A percentile compares a stretch with the other conserved stretches of the same genome.
Evolutionary conservation across 306 rosid species (phyloP).

Genomic region (Prunus kanzakura): DNA sequence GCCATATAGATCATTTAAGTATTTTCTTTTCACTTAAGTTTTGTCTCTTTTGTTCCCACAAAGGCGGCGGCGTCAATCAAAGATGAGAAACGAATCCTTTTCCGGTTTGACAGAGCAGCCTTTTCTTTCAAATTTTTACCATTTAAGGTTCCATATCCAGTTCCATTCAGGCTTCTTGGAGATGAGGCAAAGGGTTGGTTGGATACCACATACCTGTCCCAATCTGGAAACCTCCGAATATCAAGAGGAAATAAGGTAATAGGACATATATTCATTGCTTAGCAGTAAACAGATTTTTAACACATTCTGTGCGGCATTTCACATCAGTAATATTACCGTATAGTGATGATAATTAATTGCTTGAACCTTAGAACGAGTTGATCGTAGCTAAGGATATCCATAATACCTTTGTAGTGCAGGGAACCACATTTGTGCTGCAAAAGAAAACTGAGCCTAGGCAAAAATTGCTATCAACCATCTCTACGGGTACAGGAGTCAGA

Average conservation of each 20-base stretch:
- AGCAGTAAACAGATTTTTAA: not conserved
- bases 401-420: constrained; percentile 81
- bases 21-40: not conserved
- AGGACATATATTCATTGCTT: constrained; percentile 23
- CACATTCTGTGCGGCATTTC: not conserved
- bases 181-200: constrained; percentile 99
- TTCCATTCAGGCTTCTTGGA: constrained; percentile 90
- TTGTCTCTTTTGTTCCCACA: not conserved
- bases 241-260: constrained; percentile 96
- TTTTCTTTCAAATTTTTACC: constrained; percentile 80
- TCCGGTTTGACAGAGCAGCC: constrained; percentile 89
- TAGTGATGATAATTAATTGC: not conserved
- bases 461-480: constrained; percentile 64
- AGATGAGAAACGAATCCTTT: constrained; percentile 84
- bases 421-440: constrained; percentile 93
- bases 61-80: constrained; percentile 86
- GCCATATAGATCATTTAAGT: not conserved
- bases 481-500: constrained; percentile 48
- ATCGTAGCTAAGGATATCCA: constrained; percentile 41
- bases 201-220: constrained; percentile 86
- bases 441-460: constrained; percentile 85
- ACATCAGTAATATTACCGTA: not conserved
- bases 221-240: constrained; percentile 83
- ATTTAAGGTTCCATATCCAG: constrained; percentile 99
- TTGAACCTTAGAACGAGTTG: not conserved